These are phyloP conservation scores for Paraleonurus japonicus DNA, from an alignment of 257 asterid species.

Conservation along the genomic window DNA sequence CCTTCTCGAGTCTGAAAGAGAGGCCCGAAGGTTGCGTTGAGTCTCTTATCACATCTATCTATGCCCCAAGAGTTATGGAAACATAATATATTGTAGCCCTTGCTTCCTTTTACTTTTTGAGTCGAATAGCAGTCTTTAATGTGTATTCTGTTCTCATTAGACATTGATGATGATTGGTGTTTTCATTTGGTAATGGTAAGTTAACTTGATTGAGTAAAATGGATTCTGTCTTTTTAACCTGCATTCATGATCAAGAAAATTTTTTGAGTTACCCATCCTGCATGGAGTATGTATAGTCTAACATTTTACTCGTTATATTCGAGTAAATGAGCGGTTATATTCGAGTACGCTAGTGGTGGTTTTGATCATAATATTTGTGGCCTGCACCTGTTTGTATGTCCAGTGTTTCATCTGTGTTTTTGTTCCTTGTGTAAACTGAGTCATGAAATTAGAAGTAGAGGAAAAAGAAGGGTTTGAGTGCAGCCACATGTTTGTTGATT, in stretches of 20 bases:
- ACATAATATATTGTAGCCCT: neutral
- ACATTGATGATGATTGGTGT: neutral
- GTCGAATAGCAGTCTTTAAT: neutral
- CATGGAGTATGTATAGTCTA: too few species aligned
- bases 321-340: too few species aligned
- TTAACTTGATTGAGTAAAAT: neutral
- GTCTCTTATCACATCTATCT: neutral
- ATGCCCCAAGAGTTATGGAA: neutral
- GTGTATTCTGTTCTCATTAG: neutral
- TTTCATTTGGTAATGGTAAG: neutral
- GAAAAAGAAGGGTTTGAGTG: too few species aligned
- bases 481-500: too few species aligned
- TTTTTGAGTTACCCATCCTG: too few species aligned
- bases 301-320: too few species aligned
- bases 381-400: neutral
- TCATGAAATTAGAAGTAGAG: too few species aligned
- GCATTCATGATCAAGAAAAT: too few species aligned
- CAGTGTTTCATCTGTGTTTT: neutral
- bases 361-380: neutral
- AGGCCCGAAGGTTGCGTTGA: conserved; percentile 25
- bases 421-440: too few species aligned
- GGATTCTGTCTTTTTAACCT: neutral
- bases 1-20: conserved; percentile 25
- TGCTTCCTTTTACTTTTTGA: neutral
- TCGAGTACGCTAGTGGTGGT: neutral